These are phyloP conservation scores for Euclidium syriacum DNA, from an alignment of 345 rosid genomes.

Conservation along the genomic window DNA sequence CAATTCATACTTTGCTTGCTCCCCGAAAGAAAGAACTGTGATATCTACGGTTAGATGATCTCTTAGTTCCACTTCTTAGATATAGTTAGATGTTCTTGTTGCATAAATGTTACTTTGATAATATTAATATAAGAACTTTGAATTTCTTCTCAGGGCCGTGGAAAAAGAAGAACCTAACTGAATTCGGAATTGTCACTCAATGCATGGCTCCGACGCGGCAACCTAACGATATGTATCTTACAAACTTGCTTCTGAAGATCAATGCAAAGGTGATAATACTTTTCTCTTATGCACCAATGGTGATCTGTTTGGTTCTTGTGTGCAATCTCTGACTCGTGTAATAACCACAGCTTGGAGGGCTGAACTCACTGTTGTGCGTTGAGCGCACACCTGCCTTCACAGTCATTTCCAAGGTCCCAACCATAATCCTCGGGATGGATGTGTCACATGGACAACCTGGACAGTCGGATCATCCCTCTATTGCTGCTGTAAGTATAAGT, in stretches of 20 bases:
- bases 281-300: background rate
- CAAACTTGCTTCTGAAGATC: slow-evolving; percentile 78
- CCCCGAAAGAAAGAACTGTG: slow-evolving; percentile 75
- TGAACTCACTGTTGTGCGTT: slow-evolving; percentile 60
- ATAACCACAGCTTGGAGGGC: slow-evolving; percentile 73
- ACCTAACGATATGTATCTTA: slow-evolving; percentile 82
- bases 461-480: slow-evolving; percentile 57
- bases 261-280: slow-evolving; percentile 69
- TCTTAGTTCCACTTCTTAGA: background rate
- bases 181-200: slow-evolving; percentile 79
- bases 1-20: slow-evolving; percentile 78
- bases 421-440: slow-evolving; percentile 70
- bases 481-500: slow-evolving; percentile 54
- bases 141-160: slow-evolving; percentile 61
- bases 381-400: slow-evolving; percentile 66
- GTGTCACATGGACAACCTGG: slow-evolving; percentile 82
- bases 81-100: background rate
- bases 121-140: background rate
- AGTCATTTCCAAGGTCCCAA: slow-evolving; percentile 55
- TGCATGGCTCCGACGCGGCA: slow-evolving; percentile 72
- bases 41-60: slow-evolving; percentile 60
- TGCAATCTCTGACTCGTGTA: slow-evolving; percentile 8
- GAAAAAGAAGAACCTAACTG: slow-evolving; percentile 78
- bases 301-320: slow-evolving; percentile 1
- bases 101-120: background rate